Base-by-base conservation (phyloP, 257 asterid species). In the Haberlea rhodopensis region DNA sequence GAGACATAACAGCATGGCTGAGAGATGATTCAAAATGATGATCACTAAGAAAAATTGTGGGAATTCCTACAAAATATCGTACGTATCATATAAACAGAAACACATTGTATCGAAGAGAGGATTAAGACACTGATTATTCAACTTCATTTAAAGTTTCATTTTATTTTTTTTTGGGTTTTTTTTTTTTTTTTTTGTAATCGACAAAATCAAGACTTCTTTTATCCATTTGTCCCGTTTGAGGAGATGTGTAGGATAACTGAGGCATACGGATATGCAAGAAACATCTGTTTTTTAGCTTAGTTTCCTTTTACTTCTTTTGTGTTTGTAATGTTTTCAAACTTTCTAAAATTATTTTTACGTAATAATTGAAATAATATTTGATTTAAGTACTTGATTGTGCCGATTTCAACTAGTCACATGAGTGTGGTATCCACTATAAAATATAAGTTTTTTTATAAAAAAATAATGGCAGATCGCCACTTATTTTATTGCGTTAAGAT, bases 221-320 rank as follows among this genome's bases (percentile, higher is more conserved):
- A 28, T 31, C 40, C 31, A 29, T n/a, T 60, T 65, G 65, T 65
- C 57, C 28, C 70, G 51, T n/a, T 59, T 28, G 60, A 45, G 69
- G 70, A 45, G 43, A n/a, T 56, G 56, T 70, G 53, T 46, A 72
- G 74, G 72, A 72, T 58, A 56, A 63, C 51, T 70, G 77, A 63
- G 66, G 63, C 52, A 24, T 52, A 49, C 15, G 63, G 57, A 64
- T 55, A 64, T 57, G 67, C 67, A 67, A 26, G 58, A 34, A 45
- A 63, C 61, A 45, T 53, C 24, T 60, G 37, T n/a, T 60, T 0
- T 48, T 43, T 46, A n/a, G 34, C 19, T 23, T 22, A n/a, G 3
- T 18, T 9, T 23, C 0, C 29, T 29, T 27, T 19, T 13, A 15
- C 15, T 29, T 25, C 61, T 57, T 64, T 8, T 66, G 19, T 65